Percentiles rank a stretch among this genome's conserved stretches.
Conservation (phyloP, 2,329 filamentous ascomycete genomes). For the Stenocarpella maydis region DNA sequence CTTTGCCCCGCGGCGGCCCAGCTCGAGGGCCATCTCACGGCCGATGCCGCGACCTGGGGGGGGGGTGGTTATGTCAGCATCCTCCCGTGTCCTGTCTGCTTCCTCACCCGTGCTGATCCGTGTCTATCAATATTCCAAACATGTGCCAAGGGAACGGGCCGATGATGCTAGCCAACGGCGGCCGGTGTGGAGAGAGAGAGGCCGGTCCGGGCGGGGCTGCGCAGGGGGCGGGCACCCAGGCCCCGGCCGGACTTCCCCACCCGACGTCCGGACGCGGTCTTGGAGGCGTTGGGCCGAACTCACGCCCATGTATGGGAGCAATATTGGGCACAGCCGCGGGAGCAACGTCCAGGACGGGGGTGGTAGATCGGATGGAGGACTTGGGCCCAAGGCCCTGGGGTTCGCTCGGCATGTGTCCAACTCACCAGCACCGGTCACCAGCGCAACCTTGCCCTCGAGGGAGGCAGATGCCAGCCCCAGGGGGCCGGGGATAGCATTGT, state of each 20-base stretch:
- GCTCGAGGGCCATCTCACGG: conserved; percentile 71
- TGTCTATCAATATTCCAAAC: too few relatives aligned
- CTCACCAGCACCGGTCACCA: conserved; percentile 51
- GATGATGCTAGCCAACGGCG: not conserved
- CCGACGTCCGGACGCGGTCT: conserved; percentile 10
- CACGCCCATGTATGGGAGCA: conserved; percentile 1
- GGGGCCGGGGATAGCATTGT: conserved; percentile 49
- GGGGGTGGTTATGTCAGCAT: not conserved
- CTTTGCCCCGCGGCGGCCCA: conserved; percentile 70
- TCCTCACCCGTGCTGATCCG: too few relatives aligned
- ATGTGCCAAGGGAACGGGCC: not conserved
- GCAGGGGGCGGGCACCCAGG: not conserved
- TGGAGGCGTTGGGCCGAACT: not conserved
- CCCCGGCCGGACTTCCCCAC: conserved; percentile 27
- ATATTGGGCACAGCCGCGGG: not conserved
- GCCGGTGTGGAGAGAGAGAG: not conserved
- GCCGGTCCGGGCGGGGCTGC: too few relatives aligned
- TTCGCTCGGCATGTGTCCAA: conserved; percentile 14
- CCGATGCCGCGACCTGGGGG: conserved; percentile 68
- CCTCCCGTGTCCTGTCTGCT: not conserved
- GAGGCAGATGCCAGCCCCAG: conserved; percentile 50
- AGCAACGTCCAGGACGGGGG: not conserved
- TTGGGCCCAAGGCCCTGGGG: not conserved
- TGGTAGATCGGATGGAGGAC: not conserved
- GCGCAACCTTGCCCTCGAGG: conserved; percentile 49